These are phyloP conservation scores for Hyaloscypha variabilis DNA, from an alignment of 495 filamentous ascomycete species.

Conservation along the genomic window DNA sequence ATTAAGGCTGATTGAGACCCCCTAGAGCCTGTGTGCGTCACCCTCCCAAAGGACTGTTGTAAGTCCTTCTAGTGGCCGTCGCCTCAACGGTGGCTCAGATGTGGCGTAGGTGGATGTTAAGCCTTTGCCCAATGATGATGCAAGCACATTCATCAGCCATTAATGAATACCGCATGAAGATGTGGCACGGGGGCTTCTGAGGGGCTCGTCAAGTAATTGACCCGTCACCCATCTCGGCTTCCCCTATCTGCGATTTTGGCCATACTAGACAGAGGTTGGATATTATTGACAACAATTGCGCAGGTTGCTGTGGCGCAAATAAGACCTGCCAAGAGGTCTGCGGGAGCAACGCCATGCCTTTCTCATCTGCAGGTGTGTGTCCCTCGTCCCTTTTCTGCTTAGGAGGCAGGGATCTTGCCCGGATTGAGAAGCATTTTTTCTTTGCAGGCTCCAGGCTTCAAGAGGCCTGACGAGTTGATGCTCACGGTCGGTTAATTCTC, in stretches of 20 bases:
- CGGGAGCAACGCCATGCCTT: neutral
- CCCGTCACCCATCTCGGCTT: neutral
- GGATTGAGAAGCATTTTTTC: constrained; percentile 15
- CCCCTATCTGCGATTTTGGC: neutral
- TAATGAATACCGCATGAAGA: neutral
- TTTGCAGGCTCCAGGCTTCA: neutral
- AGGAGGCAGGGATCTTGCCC: constrained; percentile 9
- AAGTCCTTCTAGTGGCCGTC: neutral
- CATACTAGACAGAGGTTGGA: neutral
- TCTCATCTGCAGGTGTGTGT: neutral
- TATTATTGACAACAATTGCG: neutral
- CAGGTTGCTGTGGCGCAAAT: neutral
- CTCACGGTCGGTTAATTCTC: neutral
- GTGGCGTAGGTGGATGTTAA: constrained; percentile 8
- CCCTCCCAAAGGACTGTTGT: neutral
- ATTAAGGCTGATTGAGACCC: constrained; percentile 3
- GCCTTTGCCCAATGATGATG: neutral
- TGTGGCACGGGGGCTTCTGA: neutral
- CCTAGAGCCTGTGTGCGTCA: neutral
- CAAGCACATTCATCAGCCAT: constrained; percentile 6
- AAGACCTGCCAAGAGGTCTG: neutral
- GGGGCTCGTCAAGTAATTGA: constrained; percentile 3
- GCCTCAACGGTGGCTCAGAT: constrained; percentile 5
- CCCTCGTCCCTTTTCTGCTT: constrained; percentile 2
- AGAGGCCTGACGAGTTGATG: too few species aligned